These are phyloP conservation scores for Vanrija sp. DNA, from an alignment of 1,284 basidiomycete species.

Conservation along the genomic window DNA sequence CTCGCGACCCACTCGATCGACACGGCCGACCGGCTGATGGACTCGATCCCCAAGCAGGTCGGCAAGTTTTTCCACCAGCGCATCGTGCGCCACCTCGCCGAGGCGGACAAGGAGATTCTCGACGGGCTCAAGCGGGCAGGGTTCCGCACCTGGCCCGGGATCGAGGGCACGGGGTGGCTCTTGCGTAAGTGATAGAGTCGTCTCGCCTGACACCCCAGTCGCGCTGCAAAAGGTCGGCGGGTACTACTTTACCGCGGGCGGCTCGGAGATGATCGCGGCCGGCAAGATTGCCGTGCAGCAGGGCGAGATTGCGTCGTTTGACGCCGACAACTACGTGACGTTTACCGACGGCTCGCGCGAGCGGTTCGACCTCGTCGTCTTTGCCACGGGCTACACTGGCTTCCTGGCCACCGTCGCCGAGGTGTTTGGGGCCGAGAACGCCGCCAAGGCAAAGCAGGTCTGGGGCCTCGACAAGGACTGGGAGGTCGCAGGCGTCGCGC, in stretches of 20 bases:
- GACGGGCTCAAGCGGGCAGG: constrained; percentile 59
- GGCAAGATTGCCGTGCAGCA: constrained; percentile 71
- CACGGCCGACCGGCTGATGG: constrained; percentile 54
- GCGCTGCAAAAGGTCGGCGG: constrained; percentile 49
- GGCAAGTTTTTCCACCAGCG: constrained; percentile 54
- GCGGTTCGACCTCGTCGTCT: constrained; percentile 64
- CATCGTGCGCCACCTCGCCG: constrained; percentile 53
- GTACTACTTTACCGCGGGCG: constrained; percentile 57
- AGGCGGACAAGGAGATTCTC: constrained; percentile 57
- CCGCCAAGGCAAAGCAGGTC: constrained; percentile 52
- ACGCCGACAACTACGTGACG: constrained; percentile 54
- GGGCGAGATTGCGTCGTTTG: constrained; percentile 54
- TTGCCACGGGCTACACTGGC: constrained; percentile 59
- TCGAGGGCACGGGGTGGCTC: constrained; percentile 50
- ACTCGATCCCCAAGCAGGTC: constrained; percentile 52
- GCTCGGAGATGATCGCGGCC: constrained; percentile 61
- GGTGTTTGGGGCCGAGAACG: constrained; percentile 55
- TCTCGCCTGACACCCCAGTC: constrained; percentile 17
- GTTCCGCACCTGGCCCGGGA: constrained; percentile 59
- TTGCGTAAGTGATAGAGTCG: background rate
- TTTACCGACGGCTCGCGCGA: constrained; percentile 65
- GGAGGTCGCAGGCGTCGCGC: constrained; percentile 56
- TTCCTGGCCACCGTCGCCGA: constrained; percentile 49
- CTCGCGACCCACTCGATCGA: constrained; percentile 50
- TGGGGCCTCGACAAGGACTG: constrained; percentile 61